Evolutionary conservation across 345 rosid species (phyloP).

Genomic region (Citrus sp.): DNA sequence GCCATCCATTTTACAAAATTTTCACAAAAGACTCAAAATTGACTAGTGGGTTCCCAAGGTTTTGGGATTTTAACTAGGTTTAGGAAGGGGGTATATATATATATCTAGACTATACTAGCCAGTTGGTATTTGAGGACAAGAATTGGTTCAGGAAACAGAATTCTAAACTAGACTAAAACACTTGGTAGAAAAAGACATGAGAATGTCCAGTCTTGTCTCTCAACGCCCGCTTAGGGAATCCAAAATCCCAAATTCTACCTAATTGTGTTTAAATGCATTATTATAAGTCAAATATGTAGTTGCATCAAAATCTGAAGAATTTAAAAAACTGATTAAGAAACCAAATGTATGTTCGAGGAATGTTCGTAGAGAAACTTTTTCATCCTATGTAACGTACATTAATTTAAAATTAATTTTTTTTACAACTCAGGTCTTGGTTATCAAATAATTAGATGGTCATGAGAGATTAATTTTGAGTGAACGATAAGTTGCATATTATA

Average conservation of each 20-base stretch:
- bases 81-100: neutral
- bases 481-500: no score
- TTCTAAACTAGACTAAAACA: neutral
- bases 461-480: no score
- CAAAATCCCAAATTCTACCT: neutral
- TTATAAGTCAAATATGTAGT: neutral
- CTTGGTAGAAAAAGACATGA: neutral
- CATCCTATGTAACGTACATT: no score
- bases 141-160: neutral
- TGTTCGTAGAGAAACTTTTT: neutral
- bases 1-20: neutral
- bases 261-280: no score
- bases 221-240: neutral
- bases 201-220: conserved; percentile 4
- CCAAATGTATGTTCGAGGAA: neutral
- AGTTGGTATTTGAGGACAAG: neutral
- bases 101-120: neutral
- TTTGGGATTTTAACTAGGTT: conserved; percentile 21
- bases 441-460: no score
- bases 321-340: neutral
- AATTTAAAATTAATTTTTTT: no score
- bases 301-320: neutral
- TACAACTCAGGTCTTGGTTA: no score
- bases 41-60: conserved; percentile 9
- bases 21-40: neutral